Percentiles rank a stretch among this genome's conserved stretches.
Conservation (phyloP, 2,329 filamentous ascomycete genomes). For the Arthroderma sp. region DNA sequence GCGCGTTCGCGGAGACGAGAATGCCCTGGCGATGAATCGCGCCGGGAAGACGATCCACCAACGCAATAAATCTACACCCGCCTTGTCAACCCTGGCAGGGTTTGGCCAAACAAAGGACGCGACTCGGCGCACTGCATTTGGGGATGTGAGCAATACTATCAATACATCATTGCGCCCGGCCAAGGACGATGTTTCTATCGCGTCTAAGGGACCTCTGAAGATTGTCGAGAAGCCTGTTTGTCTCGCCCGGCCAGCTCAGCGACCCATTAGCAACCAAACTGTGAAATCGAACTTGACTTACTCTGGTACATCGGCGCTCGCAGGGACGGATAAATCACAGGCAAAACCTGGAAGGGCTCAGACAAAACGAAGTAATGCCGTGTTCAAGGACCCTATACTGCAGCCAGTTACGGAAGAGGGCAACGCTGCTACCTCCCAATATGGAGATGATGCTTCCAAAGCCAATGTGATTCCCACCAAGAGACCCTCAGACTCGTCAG, state of each 20-base stretch:
- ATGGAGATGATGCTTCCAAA: not conserved
- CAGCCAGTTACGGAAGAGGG: slow-evolving; percentile 1
- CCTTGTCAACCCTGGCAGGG: slow-evolving; percentile 42
- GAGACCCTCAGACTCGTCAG: too few species aligned
- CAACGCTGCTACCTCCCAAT: not conserved
- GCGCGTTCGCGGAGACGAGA: slow-evolving; percentile 57
- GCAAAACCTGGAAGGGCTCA: slow-evolving; percentile 32
- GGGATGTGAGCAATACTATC: slow-evolving; percentile 62
- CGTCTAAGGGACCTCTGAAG: slow-evolving; percentile 32
- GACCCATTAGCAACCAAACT: slow-evolving; percentile 26
- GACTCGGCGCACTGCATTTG: slow-evolving; percentile 66
- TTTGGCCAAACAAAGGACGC: slow-evolving; percentile 37
- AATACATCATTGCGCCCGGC: slow-evolving; percentile 22
- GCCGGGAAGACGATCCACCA: slow-evolving; percentile 55
- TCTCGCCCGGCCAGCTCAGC: slow-evolving; percentile 48
- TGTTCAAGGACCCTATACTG: slow-evolving; percentile 2
- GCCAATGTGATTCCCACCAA: too few species aligned
- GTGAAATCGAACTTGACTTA: not conserved
- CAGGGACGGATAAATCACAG: slow-evolving; percentile 16
- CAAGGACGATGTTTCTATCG: slow-evolving; percentile 45
- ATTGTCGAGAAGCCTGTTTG: slow-evolving; percentile 27
- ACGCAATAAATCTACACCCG: slow-evolving; percentile 66
- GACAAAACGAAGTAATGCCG: slow-evolving; percentile 40
- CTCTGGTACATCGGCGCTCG: slow-evolving; percentile 14
- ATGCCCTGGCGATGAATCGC: slow-evolving; percentile 36